phyloP scores from a whole-genome alignment of 495 filamentous ascomycete genomes.

The Penicillium bovifimosum region DNA sequence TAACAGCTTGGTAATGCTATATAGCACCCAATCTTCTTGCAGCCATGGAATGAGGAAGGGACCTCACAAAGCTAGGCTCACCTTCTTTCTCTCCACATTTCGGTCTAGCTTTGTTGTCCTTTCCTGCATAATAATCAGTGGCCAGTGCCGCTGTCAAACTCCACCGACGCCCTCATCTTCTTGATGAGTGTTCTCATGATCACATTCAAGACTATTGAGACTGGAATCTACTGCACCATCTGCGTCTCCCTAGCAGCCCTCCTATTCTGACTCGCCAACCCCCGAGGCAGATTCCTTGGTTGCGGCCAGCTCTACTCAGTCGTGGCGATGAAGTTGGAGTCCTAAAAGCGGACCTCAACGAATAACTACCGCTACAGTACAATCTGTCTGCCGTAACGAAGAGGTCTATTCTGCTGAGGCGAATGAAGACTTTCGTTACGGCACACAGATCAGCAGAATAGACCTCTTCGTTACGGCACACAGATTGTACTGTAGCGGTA shows the following conservation, averaged over 20 bases:
- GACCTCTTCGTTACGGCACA: too few species aligned
- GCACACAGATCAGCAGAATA: too few species aligned
- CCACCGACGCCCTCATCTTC: conserved; percentile 69
- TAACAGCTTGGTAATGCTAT: conserved; percentile 78
- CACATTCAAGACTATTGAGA: conserved; percentile 77
- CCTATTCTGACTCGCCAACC: conserved; percentile 73
- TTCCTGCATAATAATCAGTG: conserved; percentile 85
- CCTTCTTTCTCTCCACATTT: conserved; percentile 86
- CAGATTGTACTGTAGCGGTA: too few species aligned
- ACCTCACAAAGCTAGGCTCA: conserved; percentile 62
- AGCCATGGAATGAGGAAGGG: conserved; percentile 56
- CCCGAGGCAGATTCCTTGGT: conserved; percentile 79
- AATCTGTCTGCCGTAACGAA: too few species aligned
- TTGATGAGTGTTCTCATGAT: conserved; percentile 89
- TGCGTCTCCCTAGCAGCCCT: conserved; percentile 64
- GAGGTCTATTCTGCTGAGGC: too few species aligned
- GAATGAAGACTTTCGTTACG: too few species aligned
- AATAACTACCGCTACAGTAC: too few species aligned
- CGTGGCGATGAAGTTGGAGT: conserved; percentile 56
- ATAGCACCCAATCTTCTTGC: conserved; percentile 65
- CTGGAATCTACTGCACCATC: conserved; percentile 83
- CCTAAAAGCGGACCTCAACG: conserved; percentile 22
- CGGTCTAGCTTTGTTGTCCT: conserved; percentile 85
- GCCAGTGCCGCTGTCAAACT: conserved; percentile 71
- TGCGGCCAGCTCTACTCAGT: conserved; percentile 80